These are phyloP conservation scores for Corymbia calophylla DNA, from an alignment of 441 rosid species.

Conservation along the genomic window DNA sequence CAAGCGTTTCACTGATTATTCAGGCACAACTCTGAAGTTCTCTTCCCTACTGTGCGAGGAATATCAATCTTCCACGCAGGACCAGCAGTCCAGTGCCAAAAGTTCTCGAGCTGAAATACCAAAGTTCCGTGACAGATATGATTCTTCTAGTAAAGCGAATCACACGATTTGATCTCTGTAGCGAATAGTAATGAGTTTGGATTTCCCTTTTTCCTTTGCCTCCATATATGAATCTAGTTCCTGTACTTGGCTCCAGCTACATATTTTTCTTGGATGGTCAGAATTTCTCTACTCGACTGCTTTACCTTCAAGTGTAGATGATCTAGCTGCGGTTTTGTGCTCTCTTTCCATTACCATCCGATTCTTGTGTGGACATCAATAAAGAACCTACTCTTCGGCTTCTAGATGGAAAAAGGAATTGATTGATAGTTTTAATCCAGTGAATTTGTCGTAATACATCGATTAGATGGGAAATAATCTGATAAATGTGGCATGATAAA, in stretches of 20 bases:
- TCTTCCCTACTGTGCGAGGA: neutral
- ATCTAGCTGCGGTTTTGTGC: neutral
- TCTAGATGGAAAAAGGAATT: neutral
- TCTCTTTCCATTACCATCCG: neutral
- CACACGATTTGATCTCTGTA: neutral
- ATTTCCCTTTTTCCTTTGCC: neutral
- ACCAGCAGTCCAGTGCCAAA: neutral
- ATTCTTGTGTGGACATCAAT: neutral
- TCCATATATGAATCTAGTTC: neutral
- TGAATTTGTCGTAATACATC: neutral
- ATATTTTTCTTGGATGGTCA: neutral
- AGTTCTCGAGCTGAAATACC: neutral
- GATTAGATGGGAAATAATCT: neutral
- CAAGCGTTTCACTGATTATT: neutral
- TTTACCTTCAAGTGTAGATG: neutral
- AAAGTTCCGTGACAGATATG: neutral
- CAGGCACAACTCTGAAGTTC: neutral
- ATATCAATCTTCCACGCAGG: neutral
- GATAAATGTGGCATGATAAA: neutral
- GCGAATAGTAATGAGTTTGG: neutral
- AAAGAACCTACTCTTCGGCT: neutral
- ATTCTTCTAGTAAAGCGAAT: neutral
- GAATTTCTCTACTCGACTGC: neutral
- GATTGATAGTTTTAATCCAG: neutral
- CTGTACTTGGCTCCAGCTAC: neutral